Percentiles rank a stretch among this genome's conserved stretches.
These are phyloP conservation scores for Teunomyces stri DNA, from an alignment of 805 yeast species.

Conservation along the genomic window DNA sequence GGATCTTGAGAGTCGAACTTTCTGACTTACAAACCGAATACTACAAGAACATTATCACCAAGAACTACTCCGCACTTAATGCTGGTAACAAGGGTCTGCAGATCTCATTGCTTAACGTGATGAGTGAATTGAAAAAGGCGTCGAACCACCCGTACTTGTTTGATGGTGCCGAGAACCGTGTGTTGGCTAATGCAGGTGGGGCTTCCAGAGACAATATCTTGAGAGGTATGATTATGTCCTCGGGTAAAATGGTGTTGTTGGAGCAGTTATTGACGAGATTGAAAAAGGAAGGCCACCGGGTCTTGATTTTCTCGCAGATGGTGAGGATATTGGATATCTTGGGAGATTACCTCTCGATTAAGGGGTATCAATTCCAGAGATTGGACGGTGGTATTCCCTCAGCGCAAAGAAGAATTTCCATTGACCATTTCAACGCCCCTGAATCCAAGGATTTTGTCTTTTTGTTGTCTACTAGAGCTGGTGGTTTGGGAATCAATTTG, in stretches of 20 bases:
- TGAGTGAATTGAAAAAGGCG: slow-evolving; percentile 95
- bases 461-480: slow-evolving; percentile 91
- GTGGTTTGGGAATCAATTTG: slow-evolving; percentile 96
- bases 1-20: slow-evolving; percentile 90
- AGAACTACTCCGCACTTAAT: slow-evolving; percentile 87
- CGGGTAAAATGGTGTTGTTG: slow-evolving; percentile 95
- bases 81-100: slow-evolving; percentile 80
- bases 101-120: slow-evolving; percentile 81
- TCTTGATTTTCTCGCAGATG: slow-evolving; percentile 94
- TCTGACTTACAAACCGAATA: slow-evolving; percentile 94
- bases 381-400: slow-evolving; percentile 97
- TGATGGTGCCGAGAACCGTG: slow-evolving; percentile 86
- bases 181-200: slow-evolving; percentile 61
- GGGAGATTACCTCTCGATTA: slow-evolving; percentile 86
- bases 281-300: slow-evolving; percentile 93
- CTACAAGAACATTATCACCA: slow-evolving; percentile 89
- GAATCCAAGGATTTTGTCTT: slow-evolving; percentile 91
- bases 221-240: slow-evolving; percentile 92
- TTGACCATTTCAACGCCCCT: slow-evolving; percentile 94
- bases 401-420: slow-evolving; percentile 86
- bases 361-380: slow-evolving; percentile 86
- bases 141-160: slow-evolving; percentile 95
- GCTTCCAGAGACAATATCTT: slow-evolving; percentile 73
- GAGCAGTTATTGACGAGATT: slow-evolving; percentile 85
- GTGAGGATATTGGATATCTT: slow-evolving; percentile 92